Evolutionary conservation across 2,329 filamentous ascomycete genomes (phyloP), one percentile per base, ranked within the genome.

Genomic region (Diaporthe ampelina): DNA sequence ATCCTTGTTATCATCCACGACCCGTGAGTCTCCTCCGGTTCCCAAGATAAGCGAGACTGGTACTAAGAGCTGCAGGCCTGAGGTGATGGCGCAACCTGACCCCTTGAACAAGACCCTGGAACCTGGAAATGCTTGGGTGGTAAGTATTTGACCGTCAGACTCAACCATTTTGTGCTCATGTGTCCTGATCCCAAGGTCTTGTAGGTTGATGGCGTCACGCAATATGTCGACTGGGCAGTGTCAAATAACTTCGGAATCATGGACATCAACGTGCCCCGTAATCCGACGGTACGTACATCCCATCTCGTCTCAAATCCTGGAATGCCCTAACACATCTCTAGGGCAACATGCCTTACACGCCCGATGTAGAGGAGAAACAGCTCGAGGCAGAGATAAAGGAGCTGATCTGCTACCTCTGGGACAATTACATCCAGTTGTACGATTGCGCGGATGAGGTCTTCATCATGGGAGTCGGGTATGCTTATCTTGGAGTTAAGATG

Each of bases 1-100:
- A 87, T 98, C 4, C 81, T 99, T 17, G 86, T 99, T 15, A 93
- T 98, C 63, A 93, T 99, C 73, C 97, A 99, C 82, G 96, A 98
- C 80, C 94, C 96, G 88, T 95, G 84, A 87, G 93, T 87, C 43
- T 58, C 37, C 37, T 21, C 32, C 19, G 35, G 40, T 19, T 72
- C 56, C n/a, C 73, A 17, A 48, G 10, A 76, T 59, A 74, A 54
- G 37, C 29, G n/a, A 35, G 48, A 57, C 43, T 52, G 4, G 43
- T 43, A 40, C 74, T 77, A 79, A 78, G 75, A 71, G 11, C 11
- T 32, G 5, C 75, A 93, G 93, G n/a, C 93, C 94, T 6, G 91
- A 94, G 78, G 82, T 95, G 15, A 85, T 93, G 76, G 93, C 90
- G 9, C 88, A 93, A 76, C 89, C 92, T 15, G 90, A 95, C 81